Percentiles rank a stretch among this genome's conserved stretches.
Evolutionary conservation across 1,139 yeast genomes (phyloP).

Genomic region (Pichia sp.): DNA sequence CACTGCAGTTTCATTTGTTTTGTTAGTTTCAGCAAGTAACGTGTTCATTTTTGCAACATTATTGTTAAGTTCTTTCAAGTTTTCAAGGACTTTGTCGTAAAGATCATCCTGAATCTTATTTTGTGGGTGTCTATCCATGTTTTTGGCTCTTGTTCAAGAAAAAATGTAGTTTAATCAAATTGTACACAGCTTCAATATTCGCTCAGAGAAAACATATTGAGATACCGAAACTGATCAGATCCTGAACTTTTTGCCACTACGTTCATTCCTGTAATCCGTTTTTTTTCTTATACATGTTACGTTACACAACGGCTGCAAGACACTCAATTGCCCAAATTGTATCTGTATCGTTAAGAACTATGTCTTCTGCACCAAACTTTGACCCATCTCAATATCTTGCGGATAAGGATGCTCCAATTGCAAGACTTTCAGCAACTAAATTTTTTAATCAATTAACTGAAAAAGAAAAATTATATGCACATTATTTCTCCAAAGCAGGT

Average conservation of each 20-base stretch:
- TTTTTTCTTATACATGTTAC: neutral
- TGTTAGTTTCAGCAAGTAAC: conserved; percentile 52
- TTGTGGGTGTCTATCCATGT: conserved; percentile 54
- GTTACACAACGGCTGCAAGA: neutral
- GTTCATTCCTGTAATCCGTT: neutral
- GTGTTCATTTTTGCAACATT: conserved; percentile 41
- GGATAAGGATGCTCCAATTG: conserved; percentile 45
- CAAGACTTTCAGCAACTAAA: conserved; percentile 35
- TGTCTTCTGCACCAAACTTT: conserved; percentile 15
- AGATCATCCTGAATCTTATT: conserved; percentile 79
- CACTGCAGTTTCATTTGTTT: conserved; percentile 65
- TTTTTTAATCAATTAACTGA: conserved; percentile 46
- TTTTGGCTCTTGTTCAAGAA: neutral
- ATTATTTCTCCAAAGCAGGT: conserved; percentile 73
- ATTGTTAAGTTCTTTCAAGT: conserved; percentile 35
- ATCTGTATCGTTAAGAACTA: conserved; percentile 6
- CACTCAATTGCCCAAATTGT: too few relatives aligned
- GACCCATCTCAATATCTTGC: conserved; percentile 30
- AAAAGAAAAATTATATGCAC: conserved; percentile 66
- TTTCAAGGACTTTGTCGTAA: conserved; percentile 67
- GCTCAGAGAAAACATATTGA: neutral
- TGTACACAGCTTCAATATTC: neutral
- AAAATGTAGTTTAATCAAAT: neutral
- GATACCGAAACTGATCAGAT: neutral
- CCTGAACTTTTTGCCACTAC: neutral